Conservation (phyloP, 2,329 filamentous ascomycete species). For the Diatrype stigma region DNA sequence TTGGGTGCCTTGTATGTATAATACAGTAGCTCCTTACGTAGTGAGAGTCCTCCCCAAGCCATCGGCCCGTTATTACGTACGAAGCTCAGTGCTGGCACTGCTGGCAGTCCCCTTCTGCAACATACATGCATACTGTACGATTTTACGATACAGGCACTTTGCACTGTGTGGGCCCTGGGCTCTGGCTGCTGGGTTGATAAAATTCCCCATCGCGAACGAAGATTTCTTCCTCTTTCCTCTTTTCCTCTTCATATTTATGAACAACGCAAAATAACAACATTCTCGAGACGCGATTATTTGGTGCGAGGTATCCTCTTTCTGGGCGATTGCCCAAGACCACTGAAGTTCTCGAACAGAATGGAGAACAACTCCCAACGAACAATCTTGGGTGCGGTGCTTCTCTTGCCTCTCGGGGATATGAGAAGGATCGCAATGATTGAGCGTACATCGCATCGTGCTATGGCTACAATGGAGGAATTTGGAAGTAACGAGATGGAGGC, state of each 20-base stretch:
- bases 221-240: slow-evolving; percentile 23
- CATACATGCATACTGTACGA: no score
- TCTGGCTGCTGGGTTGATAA: background rate
- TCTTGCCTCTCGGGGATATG: slow-evolving; percentile 36
- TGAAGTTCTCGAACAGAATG: slow-evolving; percentile 44
- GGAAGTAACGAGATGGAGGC: no score
- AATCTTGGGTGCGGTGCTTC: slow-evolving; percentile 59
- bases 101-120: no score
- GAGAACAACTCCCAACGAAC: slow-evolving; percentile 48
- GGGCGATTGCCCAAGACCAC: slow-evolving; percentile 46
- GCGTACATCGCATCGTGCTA: slow-evolving; percentile 39
- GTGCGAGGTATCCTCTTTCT: slow-evolving; percentile 43
- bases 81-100: no score
- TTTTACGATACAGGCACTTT: no score
- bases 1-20: background rate
- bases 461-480: background rate
- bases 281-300: slow-evolving; percentile 39
- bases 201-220: background rate
- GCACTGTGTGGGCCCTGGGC: background rate
- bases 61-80: no score
- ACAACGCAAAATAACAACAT: slow-evolving; percentile 47
- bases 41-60: no score
- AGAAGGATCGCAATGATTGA: slow-evolving; percentile 59
- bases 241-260: slow-evolving; percentile 32
- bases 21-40: no score